phyloP scores from a whole-genome alignment of 805 yeast genomes.

The Ogataea trehaloabstinens region DNA sequence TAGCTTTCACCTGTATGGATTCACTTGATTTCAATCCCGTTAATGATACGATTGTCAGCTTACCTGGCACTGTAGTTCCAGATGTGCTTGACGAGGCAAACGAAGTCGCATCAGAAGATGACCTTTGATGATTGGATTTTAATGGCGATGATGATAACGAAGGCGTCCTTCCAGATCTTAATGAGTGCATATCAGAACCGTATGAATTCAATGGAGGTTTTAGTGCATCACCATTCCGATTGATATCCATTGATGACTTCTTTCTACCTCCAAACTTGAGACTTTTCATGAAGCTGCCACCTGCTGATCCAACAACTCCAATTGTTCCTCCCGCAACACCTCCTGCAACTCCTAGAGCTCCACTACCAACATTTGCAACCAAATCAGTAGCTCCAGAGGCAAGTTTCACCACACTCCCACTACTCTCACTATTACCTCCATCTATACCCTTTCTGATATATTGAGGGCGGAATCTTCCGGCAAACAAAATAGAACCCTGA shows the following conservation, averaged over 20 bases:
- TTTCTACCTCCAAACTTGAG: slow-evolving; percentile 17
- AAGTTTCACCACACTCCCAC: slow-evolving; percentile 48
- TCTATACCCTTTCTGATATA: slow-evolving; percentile 62
- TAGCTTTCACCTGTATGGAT: slow-evolving; percentile 51
- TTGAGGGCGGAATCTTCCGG: slow-evolving; percentile 58
- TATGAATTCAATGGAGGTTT: slow-evolving; percentile 21
- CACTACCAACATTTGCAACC: slow-evolving; percentile 36
- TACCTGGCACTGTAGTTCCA: slow-evolving; percentile 48
- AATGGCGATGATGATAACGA: slow-evolving; percentile 16
- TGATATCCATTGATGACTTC: slow-evolving; percentile 18
- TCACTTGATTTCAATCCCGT: slow-evolving; percentile 19
- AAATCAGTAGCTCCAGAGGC: slow-evolving; percentile 42
- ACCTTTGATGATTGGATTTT: slow-evolving; percentile 14
- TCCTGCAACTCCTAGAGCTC: slow-evolving; percentile 23
- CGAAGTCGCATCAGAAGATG: slow-evolving; percentile 33
- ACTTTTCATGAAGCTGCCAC: slow-evolving; percentile 29
- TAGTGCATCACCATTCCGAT: slow-evolving; percentile 11
- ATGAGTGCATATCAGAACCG: slow-evolving; percentile 34
- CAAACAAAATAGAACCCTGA: slow-evolving; percentile 59
- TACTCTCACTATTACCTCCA: slow-evolving; percentile 41
- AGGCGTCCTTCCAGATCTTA: slow-evolving; percentile 33
- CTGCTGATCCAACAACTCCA: slow-evolving; percentile 40
- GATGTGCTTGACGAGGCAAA: slow-evolving; percentile 36
- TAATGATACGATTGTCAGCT: slow-evolving; percentile 46
- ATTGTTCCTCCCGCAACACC: slow-evolving; percentile 43